These are phyloP conservation scores for Ophiostoma fasciatum DNA, from an alignment of 2,329 filamentous ascomycete species.

Conservation along the genomic window DNA sequence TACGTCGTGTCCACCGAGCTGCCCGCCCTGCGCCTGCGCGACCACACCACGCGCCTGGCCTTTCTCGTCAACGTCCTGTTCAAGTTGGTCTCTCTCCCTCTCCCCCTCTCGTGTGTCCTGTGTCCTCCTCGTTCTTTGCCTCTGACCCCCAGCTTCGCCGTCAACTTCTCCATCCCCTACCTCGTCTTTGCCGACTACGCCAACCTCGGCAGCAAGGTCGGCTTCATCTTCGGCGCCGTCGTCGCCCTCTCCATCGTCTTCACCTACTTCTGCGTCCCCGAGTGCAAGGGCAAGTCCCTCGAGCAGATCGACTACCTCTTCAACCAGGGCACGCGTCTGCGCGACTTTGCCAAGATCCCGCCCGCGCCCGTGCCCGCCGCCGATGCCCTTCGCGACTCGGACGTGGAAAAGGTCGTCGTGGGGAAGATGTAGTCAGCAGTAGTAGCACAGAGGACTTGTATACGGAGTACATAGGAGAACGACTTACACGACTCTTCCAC, in stretches of 20 bases:
- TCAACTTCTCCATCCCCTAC: slow-evolving; percentile 7
- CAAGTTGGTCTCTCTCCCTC: background rate
- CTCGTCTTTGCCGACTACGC: slow-evolving; percentile 6
- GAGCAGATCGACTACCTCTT: slow-evolving; percentile 6
- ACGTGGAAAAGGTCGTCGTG: no score
- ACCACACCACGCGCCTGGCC: slow-evolving; percentile 16
- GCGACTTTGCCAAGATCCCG: slow-evolving; percentile 1
- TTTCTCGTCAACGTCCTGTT: background rate
- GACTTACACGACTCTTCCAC: no score
- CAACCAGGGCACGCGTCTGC: background rate
- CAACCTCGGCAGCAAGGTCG: slow-evolving; percentile 5
- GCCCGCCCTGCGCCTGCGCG: slow-evolving; percentile 17
- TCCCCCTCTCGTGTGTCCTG: background rate
- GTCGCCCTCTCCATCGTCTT: slow-evolving; percentile 1
- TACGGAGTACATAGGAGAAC: no score
- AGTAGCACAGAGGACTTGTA: no score
- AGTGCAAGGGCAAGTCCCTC: slow-evolving; percentile 5
- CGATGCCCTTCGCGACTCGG: no score
- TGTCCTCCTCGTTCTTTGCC: background rate
- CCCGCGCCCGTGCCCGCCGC: background rate
- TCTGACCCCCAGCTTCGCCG: slow-evolving; percentile 5
- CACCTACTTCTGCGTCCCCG: slow-evolving; percentile 5
- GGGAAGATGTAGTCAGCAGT: no score
- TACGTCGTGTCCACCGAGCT: slow-evolving; percentile 23
- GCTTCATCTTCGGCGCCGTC: slow-evolving; percentile 5